phyloP scores from a whole-genome alignment of 495 filamentous ascomycete genomes.

The Penicillium coprophilum region DNA sequence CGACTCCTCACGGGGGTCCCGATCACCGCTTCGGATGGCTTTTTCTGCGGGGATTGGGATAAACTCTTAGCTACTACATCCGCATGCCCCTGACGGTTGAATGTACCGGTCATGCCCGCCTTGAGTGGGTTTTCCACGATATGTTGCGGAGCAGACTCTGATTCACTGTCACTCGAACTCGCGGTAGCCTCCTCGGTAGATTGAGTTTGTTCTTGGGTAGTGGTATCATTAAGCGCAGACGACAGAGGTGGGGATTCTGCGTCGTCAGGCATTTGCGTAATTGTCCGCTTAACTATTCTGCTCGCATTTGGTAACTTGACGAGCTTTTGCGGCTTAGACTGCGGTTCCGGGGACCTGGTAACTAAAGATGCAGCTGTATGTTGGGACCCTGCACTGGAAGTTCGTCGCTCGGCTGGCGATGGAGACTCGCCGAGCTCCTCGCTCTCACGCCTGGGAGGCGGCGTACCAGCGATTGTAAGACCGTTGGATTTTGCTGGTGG shows the following conservation, averaged over 20 bases:
- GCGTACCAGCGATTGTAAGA: conserved; percentile 7
- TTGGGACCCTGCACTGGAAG: neutral
- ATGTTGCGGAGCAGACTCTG: neutral
- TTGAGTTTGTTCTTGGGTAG: neutral
- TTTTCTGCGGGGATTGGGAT: neutral
- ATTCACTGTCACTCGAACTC: neutral
- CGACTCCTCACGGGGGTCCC: neutral
- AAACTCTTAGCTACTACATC: neutral
- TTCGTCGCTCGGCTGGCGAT: conserved; percentile 3
- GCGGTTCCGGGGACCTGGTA: neutral
- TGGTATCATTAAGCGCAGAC: neutral
- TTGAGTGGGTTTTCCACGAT: neutral
- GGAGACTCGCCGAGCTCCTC: conserved; percentile 33
- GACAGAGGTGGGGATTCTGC: neutral
- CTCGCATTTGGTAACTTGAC: neutral
- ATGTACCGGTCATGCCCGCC: neutral
- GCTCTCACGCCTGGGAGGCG: conserved; percentile 19
- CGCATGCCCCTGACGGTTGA: neutral
- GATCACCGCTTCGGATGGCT: neutral
- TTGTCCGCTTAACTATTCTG: neutral
- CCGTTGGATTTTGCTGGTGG: neutral
- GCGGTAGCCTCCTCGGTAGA: neutral
- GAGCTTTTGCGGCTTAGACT: neutral
- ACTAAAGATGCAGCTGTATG: neutral
- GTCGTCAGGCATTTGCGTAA: neutral